These are phyloP conservation scores for Abrus precatorius DNA, from an alignment of 306 rosid species.

Conservation along the genomic window DNA sequence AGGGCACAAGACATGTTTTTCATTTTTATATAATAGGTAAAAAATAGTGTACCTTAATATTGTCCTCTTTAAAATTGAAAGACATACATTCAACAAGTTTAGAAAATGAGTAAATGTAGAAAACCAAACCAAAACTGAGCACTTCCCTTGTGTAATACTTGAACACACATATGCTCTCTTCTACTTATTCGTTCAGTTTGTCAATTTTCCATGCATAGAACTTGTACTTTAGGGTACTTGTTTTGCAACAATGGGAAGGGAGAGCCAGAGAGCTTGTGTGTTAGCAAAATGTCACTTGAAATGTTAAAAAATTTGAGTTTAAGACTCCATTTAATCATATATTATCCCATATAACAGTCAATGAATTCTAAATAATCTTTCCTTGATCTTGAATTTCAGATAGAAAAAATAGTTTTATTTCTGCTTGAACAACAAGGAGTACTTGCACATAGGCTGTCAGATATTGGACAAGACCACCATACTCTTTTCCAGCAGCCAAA, in stretches of 20 bases:
- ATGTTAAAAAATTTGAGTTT: neutral
- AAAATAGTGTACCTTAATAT: neutral
- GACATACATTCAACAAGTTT: neutral
- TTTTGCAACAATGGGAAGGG: neutral
- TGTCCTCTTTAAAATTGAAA: neutral
- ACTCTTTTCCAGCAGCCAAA: conserved; percentile 71
- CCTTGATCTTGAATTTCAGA: conserved; percentile 58
- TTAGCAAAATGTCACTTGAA: neutral
- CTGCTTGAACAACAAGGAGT: conserved; percentile 93
- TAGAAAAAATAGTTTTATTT: conserved; percentile 87
- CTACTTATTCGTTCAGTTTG: neutral
- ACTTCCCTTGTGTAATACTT: neutral
- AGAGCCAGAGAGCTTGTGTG: neutral
- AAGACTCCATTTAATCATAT: neutral
- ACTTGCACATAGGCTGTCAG: conserved; percentile 78
- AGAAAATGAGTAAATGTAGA: neutral
- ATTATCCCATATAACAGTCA: neutral
- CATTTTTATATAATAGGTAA: neutral
- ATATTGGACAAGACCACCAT: conserved; percentile 66
- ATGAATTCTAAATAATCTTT: conserved; percentile 18
- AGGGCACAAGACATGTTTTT: neutral
- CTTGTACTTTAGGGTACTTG: neutral
- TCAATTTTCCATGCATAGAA: neutral
- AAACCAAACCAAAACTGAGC: neutral
- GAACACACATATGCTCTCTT: neutral